Evolutionary conservation across 2,329 filamentous ascomycete species (phyloP).

Genomic region (Clarireedia monteithiana): DNA sequence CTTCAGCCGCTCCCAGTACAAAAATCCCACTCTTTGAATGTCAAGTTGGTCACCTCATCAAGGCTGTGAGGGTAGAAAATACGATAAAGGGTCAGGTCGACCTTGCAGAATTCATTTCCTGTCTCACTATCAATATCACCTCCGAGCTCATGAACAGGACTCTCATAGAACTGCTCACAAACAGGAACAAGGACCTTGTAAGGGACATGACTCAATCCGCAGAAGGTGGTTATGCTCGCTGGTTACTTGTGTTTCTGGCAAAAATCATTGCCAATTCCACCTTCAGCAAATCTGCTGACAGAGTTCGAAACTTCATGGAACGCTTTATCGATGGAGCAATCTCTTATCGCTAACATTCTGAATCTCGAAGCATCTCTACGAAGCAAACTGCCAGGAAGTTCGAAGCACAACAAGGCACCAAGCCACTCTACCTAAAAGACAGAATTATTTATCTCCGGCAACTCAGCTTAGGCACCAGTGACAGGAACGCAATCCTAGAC

Average conservation of each 20-base stretch:
- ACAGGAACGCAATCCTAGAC: conserved; percentile 31
- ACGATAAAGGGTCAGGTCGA: background rate
- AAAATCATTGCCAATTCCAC: background rate
- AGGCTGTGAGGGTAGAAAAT: background rate
- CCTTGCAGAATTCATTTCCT: background rate
- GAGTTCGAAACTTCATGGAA: background rate
- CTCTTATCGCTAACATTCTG: background rate
- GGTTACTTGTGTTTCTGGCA: background rate
- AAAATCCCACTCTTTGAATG: background rate
- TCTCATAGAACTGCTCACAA: background rate
- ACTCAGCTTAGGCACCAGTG: conserved; percentile 10
- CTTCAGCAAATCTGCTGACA: background rate
- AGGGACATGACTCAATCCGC: background rate
- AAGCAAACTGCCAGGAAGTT: background rate
- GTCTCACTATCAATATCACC: background rate
- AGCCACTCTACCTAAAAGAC: background rate
- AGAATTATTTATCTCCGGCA: background rate
- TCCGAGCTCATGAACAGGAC: background rate
- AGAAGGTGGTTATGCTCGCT: background rate
- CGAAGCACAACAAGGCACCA: background rate
- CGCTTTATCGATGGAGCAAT: background rate
- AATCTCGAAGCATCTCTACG: background rate
- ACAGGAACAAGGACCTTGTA: background rate
- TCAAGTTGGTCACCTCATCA: background rate
- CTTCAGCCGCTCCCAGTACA: background rate